phyloP scores from a whole-genome alignment of 176 grass and related monocot species.

The Carex pumila region DNA sequence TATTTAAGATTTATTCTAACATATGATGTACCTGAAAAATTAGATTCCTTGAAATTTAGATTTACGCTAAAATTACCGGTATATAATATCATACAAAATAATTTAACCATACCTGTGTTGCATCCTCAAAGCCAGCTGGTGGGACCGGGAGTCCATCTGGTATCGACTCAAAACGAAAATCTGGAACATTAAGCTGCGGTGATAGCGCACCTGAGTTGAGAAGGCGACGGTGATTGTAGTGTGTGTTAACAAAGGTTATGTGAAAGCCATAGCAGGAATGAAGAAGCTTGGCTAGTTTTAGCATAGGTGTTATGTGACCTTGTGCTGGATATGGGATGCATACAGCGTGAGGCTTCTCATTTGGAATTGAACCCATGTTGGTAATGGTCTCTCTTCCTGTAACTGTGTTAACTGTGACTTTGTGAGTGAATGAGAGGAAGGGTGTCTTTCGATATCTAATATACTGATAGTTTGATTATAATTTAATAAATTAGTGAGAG shows the following conservation, averaged over 20 bases:
- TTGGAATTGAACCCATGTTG: conserved; percentile 18
- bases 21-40: no score
- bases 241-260: conserved; percentile 62
- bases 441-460: not conserved
- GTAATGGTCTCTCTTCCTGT: not conserved
- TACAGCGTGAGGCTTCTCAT: conserved; percentile 38
- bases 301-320: conserved; percentile 60
- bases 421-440: not conserved
- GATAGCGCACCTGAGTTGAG: conserved; percentile 26
- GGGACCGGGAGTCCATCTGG: conserved; percentile 47
- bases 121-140: conserved; percentile 11
- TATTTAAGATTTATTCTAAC: no score
- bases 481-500: not conserved
- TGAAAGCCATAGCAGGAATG: conserved; percentile 40
- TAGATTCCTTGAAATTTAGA: no score
- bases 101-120: conserved; percentile 21
- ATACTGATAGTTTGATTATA: not conserved
- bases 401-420: not conserved
- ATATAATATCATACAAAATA: not conserved
- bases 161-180: conserved; percentile 43
- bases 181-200: conserved; percentile 3
- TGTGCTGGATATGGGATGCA: conserved; percentile 37
- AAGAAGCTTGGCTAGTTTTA: conserved; percentile 58
- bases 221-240: conserved; percentile 50
- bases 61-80: no score